Evolutionary conservation across 768 basidiomycete genomes (phyloP).

Genomic region (Lentinula aciculospora): DNA sequence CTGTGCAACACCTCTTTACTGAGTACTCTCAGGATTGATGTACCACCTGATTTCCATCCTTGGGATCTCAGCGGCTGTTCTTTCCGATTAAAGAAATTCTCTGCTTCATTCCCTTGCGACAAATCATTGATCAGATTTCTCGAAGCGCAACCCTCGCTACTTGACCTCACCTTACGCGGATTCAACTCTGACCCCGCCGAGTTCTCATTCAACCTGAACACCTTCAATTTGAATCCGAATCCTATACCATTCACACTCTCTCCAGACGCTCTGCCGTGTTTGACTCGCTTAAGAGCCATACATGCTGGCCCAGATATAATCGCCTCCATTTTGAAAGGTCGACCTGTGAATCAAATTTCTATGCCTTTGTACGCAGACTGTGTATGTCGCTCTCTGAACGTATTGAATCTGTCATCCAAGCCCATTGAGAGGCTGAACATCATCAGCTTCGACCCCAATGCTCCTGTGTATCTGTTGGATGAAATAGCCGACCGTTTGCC

Average conservation of each 20-base stretch:
- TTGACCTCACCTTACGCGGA: slow-evolving; percentile 52
- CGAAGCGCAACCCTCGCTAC: slow-evolving; percentile 39
- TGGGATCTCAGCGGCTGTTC: slow-evolving; percentile 44
- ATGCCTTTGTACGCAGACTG: slow-evolving; percentile 44
- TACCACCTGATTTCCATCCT: slow-evolving; percentile 33
- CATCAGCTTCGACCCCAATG: slow-evolving; percentile 48
- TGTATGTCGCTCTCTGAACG: slow-evolving; percentile 35
- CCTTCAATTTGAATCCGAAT: slow-evolving; percentile 5
- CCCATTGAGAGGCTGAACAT: slow-evolving; percentile 48
- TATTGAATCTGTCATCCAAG: slow-evolving; percentile 29
- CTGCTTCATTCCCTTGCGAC: slow-evolving; percentile 54
- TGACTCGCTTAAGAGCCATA: slow-evolving; percentile 47
- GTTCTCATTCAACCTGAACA: slow-evolving; percentile 14
- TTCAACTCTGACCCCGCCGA: slow-evolving; percentile 30
- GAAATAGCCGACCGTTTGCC: slow-evolving; percentile 44
- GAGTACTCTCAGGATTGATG: slow-evolving; percentile 41
- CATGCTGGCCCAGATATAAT: slow-evolving; percentile 44
- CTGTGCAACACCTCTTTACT: slow-evolving; percentile 35
- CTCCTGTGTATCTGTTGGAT: slow-evolving; percentile 37
- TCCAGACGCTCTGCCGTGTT: slow-evolving; percentile 37
- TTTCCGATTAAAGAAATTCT: slow-evolving; percentile 41
- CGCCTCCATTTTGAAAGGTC: slow-evolving; percentile 35
- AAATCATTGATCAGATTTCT: slow-evolving; percentile 43
- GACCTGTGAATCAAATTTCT: slow-evolving; percentile 46
- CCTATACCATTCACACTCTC: slow-evolving; percentile 27